Conservation (phyloP, 495 filamentous ascomycete species). For the Podospora sp. region DNA sequence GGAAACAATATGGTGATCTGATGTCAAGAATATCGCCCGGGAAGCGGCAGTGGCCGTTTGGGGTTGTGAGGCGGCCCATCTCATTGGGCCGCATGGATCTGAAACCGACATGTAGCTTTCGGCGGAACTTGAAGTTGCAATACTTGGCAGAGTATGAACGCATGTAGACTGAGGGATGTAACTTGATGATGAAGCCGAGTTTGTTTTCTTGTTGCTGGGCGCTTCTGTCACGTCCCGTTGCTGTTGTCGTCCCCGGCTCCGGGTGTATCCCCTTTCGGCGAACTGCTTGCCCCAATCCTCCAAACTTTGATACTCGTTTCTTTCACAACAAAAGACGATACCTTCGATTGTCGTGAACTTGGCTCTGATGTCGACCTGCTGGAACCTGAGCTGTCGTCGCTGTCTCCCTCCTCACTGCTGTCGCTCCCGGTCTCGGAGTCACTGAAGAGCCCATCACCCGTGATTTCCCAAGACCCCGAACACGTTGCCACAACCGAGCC, state of each 20-base stretch:
- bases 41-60: background rate
- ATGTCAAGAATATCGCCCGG: background rate
- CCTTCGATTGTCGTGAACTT: background rate
- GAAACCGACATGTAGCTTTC: background rate
- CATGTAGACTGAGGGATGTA: background rate
- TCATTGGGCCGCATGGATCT: background rate
- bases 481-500: conserved; percentile 74
- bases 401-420: conserved; percentile 18
- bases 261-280: background rate
- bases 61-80: background rate
- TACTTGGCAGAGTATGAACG: background rate
- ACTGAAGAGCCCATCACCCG: conserved; percentile 23
- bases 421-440: conserved; percentile 8
- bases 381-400: background rate
- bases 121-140: background rate
- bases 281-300: conserved; percentile 42
- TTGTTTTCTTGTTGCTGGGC: background rate
- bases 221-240: background rate
- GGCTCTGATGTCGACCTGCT: conserved; percentile 17
- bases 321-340: conserved; percentile 25
- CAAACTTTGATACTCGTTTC: conserved; percentile 72
- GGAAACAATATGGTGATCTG: background rate
- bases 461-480: conserved; percentile 59
- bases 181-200: background rate
- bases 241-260: background rate